phyloP scores from a whole-genome alignment of 164 flowering plant species.

The Aristolochia fimbriata region DNA sequence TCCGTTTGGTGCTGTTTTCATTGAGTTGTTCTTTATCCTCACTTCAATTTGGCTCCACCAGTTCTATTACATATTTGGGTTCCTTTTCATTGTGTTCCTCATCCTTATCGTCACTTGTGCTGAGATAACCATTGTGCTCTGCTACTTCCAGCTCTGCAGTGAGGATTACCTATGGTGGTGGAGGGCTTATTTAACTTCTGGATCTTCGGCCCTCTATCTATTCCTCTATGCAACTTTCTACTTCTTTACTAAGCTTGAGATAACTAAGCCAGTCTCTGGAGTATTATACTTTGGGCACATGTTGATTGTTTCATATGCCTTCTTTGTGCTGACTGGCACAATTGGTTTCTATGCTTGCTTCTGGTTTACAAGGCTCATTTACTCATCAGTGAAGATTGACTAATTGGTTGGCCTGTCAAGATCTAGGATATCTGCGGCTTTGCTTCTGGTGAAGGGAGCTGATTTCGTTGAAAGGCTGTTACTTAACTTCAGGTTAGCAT shows the following conservation, averaged over 20 bases:
- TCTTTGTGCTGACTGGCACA: constrained; percentile 89
- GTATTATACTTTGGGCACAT: constrained; percentile 80
- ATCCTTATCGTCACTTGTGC: constrained; percentile 81
- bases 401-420: constrained; percentile 13
- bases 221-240: constrained; percentile 81
- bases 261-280: constrained; percentile 78
- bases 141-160: constrained; percentile 96
- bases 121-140: constrained; percentile 83
- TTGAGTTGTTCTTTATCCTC: constrained; percentile 87
- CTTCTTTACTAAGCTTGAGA: constrained; percentile 87
- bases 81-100: constrained; percentile 81
- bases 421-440: no score
- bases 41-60: constrained; percentile 92
- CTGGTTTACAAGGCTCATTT: constrained; percentile 91
- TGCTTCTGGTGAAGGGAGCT: no score
- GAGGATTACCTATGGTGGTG: constrained; percentile 99
- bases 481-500: no score
- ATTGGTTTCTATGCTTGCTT: constrained; percentile 89
- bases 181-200: constrained; percentile 85
- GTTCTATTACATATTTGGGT: constrained; percentile 90
- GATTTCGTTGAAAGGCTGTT: no score
- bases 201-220: constrained; percentile 82
- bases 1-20: constrained; percentile 90
- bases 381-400: constrained; percentile 91
- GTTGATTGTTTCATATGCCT: constrained; percentile 72